Evolutionary conservation across 2,329 filamentous ascomycete species (phyloP).

Genomic region (Myotisia sp.): DNA sequence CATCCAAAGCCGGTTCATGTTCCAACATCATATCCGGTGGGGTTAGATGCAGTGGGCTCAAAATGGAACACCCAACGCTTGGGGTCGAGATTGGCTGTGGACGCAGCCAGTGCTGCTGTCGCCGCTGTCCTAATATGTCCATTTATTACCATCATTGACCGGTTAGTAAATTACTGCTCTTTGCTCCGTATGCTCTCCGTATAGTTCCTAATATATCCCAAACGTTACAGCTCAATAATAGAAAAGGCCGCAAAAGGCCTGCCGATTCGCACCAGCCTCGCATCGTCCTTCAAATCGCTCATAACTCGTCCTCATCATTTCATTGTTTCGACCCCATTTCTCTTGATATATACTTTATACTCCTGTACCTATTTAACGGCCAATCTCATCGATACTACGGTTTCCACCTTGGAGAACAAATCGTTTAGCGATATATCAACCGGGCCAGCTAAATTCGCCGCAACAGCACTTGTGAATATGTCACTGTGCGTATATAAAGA

Average conservation of each 20-base stretch:
- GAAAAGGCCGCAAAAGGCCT: conserved; percentile 35
- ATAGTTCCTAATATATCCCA: background rate
- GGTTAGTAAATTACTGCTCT: conserved; percentile 39
- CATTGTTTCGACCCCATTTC: conserved; percentile 34
- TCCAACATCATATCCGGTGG: conserved; percentile 2
- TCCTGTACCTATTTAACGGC: conserved; percentile 80
- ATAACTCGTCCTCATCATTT: conserved; percentile 29
- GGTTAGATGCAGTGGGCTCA: conserved; percentile 5
- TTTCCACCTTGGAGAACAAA: conserved; percentile 47
- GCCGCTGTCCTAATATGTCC: conserved; percentile 69
- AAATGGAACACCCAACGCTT: conserved; percentile 66
- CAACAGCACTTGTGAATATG: conserved; percentile 71
- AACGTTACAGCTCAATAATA: conserved; percentile 32
- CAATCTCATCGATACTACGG: conserved; percentile 70
- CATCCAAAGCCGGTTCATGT: conserved; percentile 5
- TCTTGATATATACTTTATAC: conserved; percentile 51
- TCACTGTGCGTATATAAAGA: conserved; percentile 82
- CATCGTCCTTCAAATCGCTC: conserved; percentile 27
- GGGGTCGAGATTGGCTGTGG: conserved; percentile 50
- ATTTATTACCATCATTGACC: conserved; percentile 74
- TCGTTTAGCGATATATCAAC: conserved; percentile 50
- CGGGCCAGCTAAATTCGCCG: conserved; percentile 65
- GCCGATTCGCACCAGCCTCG: conserved; percentile 29
- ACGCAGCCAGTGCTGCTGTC: conserved; percentile 53
- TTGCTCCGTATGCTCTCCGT: background rate